These are phyloP conservation scores for Pythium dissotocum DNA, from an alignment of 352 stramenopile genomes.

Conservation along the genomic window DNA sequence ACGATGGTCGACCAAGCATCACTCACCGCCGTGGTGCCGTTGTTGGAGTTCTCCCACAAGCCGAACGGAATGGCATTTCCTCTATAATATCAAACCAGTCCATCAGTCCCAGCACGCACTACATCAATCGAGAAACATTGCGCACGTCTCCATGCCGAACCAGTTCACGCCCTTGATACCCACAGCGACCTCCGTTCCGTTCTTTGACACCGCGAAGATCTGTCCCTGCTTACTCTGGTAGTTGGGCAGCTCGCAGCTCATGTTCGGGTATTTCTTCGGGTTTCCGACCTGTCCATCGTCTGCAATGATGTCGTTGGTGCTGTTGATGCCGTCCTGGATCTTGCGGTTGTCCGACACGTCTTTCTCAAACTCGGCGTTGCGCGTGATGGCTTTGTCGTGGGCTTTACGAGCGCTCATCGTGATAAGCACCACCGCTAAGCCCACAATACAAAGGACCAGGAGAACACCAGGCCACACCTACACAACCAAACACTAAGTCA, in stretches of 20 bases:
- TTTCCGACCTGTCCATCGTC: slow-evolving; percentile 66
- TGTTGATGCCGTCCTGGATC: slow-evolving; percentile 38
- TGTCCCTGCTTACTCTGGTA: slow-evolving; percentile 79
- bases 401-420: slow-evolving; percentile 45
- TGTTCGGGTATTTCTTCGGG: slow-evolving; percentile 57
- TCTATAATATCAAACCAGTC: not conserved
- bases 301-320: slow-evolving; percentile 50
- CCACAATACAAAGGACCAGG: slow-evolving; percentile 46
- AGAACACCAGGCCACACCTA: slow-evolving; percentile 64
- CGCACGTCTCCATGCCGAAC: slow-evolving; percentile 77
- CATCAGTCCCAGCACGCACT: not conserved
- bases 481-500: not conserved
- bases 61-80: slow-evolving; percentile 62
- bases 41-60: slow-evolving; percentile 74
- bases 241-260: slow-evolving; percentile 59
- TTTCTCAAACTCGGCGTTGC: slow-evolving; percentile 16
- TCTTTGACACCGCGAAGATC: slow-evolving; percentile 53
- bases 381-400: slow-evolving; percentile 26
- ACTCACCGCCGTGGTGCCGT: slow-evolving; percentile 57
- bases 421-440: slow-evolving; percentile 43
- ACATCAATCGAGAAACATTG: slow-evolving; percentile 35
- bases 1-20: not conserved
- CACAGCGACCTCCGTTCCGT: slow-evolving; percentile 68
- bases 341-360: slow-evolving; percentile 20
- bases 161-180: slow-evolving; percentile 81